Base-by-base conservation (phyloP, 371 early-diverging fungal species). In the Dipsacomyces acuminosporus region DNA sequence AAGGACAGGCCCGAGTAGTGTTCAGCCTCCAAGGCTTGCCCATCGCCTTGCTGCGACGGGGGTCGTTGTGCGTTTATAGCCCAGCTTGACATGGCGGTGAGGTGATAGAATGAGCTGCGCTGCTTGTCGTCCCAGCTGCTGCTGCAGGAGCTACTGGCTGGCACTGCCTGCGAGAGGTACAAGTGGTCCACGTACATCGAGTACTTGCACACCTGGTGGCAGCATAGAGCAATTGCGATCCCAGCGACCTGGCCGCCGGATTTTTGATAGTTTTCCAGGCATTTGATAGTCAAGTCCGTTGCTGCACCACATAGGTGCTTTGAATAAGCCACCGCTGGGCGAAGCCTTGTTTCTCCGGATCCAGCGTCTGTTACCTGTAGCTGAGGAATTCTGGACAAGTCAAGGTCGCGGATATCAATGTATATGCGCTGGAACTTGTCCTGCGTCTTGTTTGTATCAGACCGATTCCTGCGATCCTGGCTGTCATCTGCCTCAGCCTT, bases 231-330 rank as follows among this genome's bases (percentile, higher is more conserved):
- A 48, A 94, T 90, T 20, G 89, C 75, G 21, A 93, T 78, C 13
- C 89, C 91, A 7, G 75, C 64, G 9, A 91, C 77, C 2, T 48
- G 45, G 33, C 76, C 77, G 9, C 77, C 73, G 14, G 74, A 48
- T 25, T 73, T 70, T 9, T 76, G 77, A 51, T 81, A 87, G 33
- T 83, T 79, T 57, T 78, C 73, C 22, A 88, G 70, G 38, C 91
- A 88, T 51, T 81, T 83, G 20, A 94, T 71, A 0, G 91, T 86
- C 38, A 93, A 76, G 72, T 94, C 94, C 0, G 94, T 93, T 8
- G 94, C 94, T 18, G 84, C 82, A n/a, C 94, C 94, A 73, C 94
- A 94, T 34, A 94, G 77, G 72, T 94, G 94, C 56, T 94, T 94
- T 14, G 90, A 90, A 34, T 84, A 71, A 3, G 84, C 89, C 2